These are phyloP conservation scores for Tetrahymena malaccensis DNA, from an alignment of 73 alveolate species.

Conservation along the genomic window DNA sequence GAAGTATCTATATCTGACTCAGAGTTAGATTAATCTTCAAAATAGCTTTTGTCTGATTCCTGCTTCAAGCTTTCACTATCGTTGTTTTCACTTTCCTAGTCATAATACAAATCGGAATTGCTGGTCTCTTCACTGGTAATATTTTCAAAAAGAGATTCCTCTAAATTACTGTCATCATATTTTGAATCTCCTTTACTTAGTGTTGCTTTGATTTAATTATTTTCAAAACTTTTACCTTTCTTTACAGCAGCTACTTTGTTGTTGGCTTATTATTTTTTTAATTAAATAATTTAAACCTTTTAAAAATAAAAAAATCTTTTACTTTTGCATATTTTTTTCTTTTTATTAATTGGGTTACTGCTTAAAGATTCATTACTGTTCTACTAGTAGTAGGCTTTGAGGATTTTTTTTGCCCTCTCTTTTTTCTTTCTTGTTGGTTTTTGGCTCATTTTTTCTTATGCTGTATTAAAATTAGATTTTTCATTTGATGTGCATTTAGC, in stretches of 20 bases:
- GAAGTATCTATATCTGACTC: background rate
- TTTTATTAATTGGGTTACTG: background rate
- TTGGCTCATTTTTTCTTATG: background rate
- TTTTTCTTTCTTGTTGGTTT: background rate
- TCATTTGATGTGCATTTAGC: background rate
- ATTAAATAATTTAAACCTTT: too few species aligned
- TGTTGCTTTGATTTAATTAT: too few species aligned
- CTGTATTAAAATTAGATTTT: too few species aligned
- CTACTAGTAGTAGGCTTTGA: background rate
- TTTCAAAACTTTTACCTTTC: background rate
- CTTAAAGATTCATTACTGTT: background rate
- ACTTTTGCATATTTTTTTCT: background rate
- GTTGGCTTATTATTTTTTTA: too few species aligned
- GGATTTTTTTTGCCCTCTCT: background rate
- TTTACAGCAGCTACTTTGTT: too few species aligned
- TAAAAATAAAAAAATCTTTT: too few species aligned
- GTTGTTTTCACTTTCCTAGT: background rate
- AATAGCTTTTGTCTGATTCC: background rate
- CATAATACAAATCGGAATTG: background rate
- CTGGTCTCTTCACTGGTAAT: background rate
- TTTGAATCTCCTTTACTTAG: background rate
- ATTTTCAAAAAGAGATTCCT: background rate
- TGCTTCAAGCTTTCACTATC: background rate
- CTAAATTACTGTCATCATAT: background rate
- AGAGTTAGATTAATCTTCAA: background rate